A percentile compares a stretch with the other conserved stretches of the same genome.
Evolutionary conservation across 306 rosid genomes (phyloP).

Genomic region (Oemleria cerasiformis): DNA sequence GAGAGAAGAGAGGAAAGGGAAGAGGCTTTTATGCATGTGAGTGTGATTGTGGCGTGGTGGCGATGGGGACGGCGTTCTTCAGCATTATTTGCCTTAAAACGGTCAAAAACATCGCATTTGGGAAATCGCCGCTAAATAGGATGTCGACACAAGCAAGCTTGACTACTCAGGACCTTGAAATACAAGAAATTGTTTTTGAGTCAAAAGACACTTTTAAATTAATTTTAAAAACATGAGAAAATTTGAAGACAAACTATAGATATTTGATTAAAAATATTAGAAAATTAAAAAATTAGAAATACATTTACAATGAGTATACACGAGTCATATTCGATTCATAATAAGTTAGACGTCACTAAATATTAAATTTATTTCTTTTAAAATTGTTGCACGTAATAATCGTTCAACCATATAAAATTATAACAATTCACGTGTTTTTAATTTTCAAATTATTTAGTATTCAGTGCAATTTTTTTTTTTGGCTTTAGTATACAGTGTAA

Average conservation of each 20-base stretch:
- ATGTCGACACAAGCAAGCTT: background rate
- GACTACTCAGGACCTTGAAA: background rate
- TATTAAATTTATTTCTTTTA: too few relatives aligned
- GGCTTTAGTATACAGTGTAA: too few relatives aligned
- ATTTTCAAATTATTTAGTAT: too few relatives aligned
- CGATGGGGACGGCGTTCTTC: background rate
- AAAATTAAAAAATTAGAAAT: too few relatives aligned
- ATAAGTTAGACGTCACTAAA: too few relatives aligned
- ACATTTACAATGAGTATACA: too few relatives aligned
- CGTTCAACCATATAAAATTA: too few relatives aligned
- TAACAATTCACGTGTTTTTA: too few relatives aligned
- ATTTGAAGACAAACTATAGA: background rate
- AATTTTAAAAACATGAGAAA: background rate
- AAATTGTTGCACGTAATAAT: too few relatives aligned
- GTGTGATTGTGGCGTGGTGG: background rate
- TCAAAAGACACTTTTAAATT: background rate
- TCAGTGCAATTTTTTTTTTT: too few relatives aligned
- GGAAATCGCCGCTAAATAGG: background rate
- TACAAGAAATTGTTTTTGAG: background rate
- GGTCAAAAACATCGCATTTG: background rate
- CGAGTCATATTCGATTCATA: too few relatives aligned
- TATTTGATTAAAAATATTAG: too few relatives aligned
- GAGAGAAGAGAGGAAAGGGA: background rate
- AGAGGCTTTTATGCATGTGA: background rate
- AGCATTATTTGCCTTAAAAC: background rate